Evolutionary conservation across 2,329 filamentous ascomycete species (phyloP), one percentile per base, ranked within the genome.

Genomic region (Ascochyta koolunga): DNA sequence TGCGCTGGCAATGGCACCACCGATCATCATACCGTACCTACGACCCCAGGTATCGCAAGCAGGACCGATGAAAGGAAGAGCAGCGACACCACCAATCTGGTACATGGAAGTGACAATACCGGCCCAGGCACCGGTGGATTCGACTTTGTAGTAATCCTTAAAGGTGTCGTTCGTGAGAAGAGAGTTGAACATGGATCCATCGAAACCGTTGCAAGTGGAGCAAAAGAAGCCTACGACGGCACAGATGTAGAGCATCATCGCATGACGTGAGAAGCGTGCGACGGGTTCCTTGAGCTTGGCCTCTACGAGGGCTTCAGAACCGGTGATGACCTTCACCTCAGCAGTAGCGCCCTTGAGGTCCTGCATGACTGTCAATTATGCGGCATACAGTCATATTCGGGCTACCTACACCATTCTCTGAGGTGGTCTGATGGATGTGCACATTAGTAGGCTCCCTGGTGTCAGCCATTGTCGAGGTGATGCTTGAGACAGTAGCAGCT

Each of bases 151-250:
- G 61, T 75, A 77, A 5, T 70, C 59, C 32, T 76, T 67, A 69
- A 80, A 80, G 15, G 64, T 58, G 24, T 72, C 73, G 71, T 84
- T 84, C 33, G 79, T 59, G 27, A 61, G 56, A 21, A 84, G 69
- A 31, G 79, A 79, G 51, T 79, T 80, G 63, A 85, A 82, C 43
- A 87, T 77, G 24, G 80, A 83, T 32, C 82, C 82, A 59, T 86
- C 83, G 58, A 82, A 86, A 24, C 83, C 83, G 66, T 84, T 84
- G 77, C 82, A 80, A 8, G 80, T 83, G 21, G 79, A 81, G 55
- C 74, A 77, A 58, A 78, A 74, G 64, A 77, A 79, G 27, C 75
- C 77, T 13, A 57, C 48, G 33, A 68, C 50, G 21, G 58, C 54
- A 38, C 61, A 65, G 15, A 64, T 35, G 44, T 62, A 67, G 8